Conservation (phyloP, 306 rosid genomes). For the Fragaria ananassa region DNA sequence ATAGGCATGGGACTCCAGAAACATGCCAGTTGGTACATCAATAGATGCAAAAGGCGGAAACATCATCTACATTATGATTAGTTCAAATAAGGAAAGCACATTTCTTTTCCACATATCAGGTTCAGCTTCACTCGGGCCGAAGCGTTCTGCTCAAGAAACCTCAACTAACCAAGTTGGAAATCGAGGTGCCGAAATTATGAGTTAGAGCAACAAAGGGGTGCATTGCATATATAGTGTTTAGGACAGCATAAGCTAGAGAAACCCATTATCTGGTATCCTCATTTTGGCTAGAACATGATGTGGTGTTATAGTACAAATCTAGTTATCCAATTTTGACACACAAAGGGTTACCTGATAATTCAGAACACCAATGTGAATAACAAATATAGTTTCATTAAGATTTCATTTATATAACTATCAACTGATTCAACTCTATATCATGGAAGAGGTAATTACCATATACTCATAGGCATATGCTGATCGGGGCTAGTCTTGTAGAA, state of each 20-base stretch:
- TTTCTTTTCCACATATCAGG: constrained; percentile 7
- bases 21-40: constrained; percentile 81
- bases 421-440: no score
- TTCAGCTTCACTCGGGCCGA: constrained; percentile 23
- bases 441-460: no score
- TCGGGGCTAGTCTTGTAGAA: no score
- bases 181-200: not conserved
- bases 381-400: no score
- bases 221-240: not conserved
- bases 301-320: constrained; percentile 20
- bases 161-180: not conserved
- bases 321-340: constrained; percentile 49
- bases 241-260: constrained; percentile 22
- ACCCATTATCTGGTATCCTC: not conserved
- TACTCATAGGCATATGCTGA: no score
- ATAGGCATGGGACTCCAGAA: constrained; percentile 73
- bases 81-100: constrained; percentile 8
- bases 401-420: no score
- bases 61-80: constrained; percentile 82
- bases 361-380: constrained; percentile 16
- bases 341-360: constrained; percentile 24
- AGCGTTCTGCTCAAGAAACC: constrained; percentile 6
- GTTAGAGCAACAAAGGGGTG: not conserved
- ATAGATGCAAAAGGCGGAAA: constrained; percentile 71
- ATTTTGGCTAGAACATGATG: constrained; percentile 12